Evolutionary conservation across 768 basidiomycete genomes (phyloP).

Genomic region (Serendipita sp.): DNA sequence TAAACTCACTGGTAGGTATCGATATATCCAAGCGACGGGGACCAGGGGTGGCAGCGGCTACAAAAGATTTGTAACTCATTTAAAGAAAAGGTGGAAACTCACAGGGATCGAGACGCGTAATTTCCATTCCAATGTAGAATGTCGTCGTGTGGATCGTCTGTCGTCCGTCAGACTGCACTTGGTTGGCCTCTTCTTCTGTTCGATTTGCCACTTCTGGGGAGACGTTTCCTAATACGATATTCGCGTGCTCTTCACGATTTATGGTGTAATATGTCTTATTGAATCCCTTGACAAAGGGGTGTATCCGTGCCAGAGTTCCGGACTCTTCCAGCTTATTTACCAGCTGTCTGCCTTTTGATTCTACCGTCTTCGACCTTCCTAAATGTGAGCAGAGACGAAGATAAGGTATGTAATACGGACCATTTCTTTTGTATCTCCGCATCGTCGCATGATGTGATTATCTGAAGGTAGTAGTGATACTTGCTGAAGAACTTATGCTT

Average conservation of each 20-base stretch:
- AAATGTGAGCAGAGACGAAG: constrained; percentile 9
- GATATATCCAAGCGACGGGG: constrained; percentile 86
- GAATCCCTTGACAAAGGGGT: constrained; percentile 91
- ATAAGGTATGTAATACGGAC: constrained; percentile 28
- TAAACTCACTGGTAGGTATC: constrained; percentile 91
- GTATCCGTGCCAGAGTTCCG: constrained; percentile 78
- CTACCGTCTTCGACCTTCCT: constrained; percentile 84
- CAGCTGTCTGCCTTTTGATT: constrained; percentile 86
- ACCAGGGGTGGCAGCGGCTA: constrained; percentile 54
- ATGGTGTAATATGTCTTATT: constrained; percentile 75
- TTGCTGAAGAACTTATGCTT: constrained; percentile 96
- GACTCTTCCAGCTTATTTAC: constrained; percentile 97
- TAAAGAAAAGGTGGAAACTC: not conserved
- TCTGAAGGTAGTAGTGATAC: constrained; percentile 92
- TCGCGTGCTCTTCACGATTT: constrained; percentile 71
- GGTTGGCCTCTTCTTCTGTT: constrained; percentile 55
- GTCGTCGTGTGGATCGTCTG: constrained; percentile 87
- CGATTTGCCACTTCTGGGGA: constrained; percentile 55
- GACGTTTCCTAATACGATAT: constrained; percentile 77
- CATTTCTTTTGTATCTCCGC: constrained; percentile 85
- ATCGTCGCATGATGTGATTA: constrained; percentile 78
- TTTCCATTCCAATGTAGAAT: constrained; percentile 88
- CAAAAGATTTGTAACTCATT: not conserved
- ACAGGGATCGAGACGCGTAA: constrained; percentile 24
- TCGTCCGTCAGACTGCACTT: constrained; percentile 33